Evolutionary conservation across 257 asterid species (phyloP).

Genomic region (Solanum virginianum): DNA sequence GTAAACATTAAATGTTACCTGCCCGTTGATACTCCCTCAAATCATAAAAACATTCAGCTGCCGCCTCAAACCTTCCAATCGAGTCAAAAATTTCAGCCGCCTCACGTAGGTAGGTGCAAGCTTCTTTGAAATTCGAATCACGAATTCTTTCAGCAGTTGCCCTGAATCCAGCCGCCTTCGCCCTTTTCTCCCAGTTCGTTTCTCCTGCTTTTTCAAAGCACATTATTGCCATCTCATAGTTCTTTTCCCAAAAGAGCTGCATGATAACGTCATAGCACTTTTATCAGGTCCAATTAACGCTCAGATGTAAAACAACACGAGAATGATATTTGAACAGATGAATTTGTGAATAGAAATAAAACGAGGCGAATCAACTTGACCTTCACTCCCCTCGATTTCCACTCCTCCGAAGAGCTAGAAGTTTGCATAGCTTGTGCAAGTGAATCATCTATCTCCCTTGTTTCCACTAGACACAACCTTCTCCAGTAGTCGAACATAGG

Average conservation of each 20-base stretch:
- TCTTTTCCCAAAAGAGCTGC: constrained; percentile 58
- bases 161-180: constrained; percentile 49
- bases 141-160: constrained; percentile 28
- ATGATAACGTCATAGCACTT: neutral
- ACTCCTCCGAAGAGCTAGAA: constrained; percentile 58
- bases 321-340: neutral
- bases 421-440: constrained; percentile 49
- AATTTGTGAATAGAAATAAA: neutral
- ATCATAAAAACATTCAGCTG: constrained; percentile 55
- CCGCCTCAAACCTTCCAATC: constrained; percentile 34
- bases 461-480: constrained; percentile 41
- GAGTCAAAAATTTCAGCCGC: constrained; percentile 62
- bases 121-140: constrained; percentile 24
- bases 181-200: constrained; percentile 35
- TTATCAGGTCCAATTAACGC: neutral
- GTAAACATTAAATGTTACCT: constrained; percentile 14
- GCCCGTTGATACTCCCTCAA: constrained; percentile 48
- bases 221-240: constrained; percentile 54
- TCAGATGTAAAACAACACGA: neutral
- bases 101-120: constrained; percentile 31
- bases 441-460: constrained; percentile 33
- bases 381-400: constrained; percentile 59
- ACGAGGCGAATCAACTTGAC: constrained; percentile 5
- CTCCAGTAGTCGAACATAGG: constrained; percentile 65
- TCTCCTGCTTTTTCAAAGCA: constrained; percentile 70